Conservation (phyloP, 2,329 filamentous ascomycete genomes). For the Calonectria fujianensis region DNA sequence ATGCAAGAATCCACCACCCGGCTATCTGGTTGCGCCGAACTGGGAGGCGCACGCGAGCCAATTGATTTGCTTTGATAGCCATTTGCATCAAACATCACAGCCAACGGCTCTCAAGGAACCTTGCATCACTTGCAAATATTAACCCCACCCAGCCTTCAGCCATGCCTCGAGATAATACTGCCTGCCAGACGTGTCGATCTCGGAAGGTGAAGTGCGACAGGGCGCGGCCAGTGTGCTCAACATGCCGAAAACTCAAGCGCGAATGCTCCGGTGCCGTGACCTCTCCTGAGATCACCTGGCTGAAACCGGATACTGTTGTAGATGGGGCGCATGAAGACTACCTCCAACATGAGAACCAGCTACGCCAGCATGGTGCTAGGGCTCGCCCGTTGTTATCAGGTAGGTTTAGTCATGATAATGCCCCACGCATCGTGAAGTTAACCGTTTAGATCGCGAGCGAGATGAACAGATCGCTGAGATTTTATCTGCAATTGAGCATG, state of each 20-base stretch:
- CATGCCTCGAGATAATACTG: conserved; percentile 29
- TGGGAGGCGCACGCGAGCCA: not conserved
- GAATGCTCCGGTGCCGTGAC: conserved; percentile 21
- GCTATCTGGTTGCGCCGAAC: not conserved
- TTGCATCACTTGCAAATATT: not conserved
- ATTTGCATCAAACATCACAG: not conserved
- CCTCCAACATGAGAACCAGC: conserved; percentile 32
- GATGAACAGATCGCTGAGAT: conserved; percentile 24
- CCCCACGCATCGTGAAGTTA: not conserved
- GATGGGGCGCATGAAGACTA: conserved; percentile 13
- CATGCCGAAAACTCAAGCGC: conserved; percentile 22
- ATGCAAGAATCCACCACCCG: conserved; percentile 19
- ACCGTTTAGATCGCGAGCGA: conserved; percentile 21
- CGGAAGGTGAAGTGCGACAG: conserved; percentile 38
- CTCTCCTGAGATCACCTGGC: conserved; percentile 32
- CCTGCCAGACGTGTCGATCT: conserved; percentile 31
- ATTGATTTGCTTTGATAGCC: not conserved
- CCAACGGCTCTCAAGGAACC: not conserved
- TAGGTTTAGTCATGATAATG: not conserved
- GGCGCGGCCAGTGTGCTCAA: conserved; percentile 24
- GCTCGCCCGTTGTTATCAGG: conserved; percentile 23
- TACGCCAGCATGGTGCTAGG: conserved; percentile 32
- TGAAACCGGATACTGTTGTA: conserved; percentile 30
- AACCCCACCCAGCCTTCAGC: not conserved
- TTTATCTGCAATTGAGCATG: conserved; percentile 3